Conservation (phyloP, 768 basidiomycete species). For the Mrakia frigida region DNA sequence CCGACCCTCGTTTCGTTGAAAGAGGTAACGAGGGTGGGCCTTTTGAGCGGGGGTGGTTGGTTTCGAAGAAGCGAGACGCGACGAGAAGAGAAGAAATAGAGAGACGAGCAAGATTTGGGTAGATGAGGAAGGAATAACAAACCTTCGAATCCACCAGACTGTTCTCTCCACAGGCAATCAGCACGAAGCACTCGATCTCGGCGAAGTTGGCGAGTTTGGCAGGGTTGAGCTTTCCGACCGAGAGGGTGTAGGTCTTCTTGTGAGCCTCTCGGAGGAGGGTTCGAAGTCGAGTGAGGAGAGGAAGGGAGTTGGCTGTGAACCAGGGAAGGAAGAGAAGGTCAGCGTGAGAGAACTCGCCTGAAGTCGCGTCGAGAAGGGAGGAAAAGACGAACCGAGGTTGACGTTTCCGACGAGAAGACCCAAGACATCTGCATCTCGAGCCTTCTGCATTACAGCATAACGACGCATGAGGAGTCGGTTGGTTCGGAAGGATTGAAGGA, state of each 20-base stretch:
- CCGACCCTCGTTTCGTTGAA: constrained; percentile 5
- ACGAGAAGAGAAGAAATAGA: neutral
- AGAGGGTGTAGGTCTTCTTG: constrained; percentile 92
- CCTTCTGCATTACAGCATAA: constrained; percentile 78
- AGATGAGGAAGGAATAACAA: neutral
- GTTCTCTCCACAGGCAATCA: constrained; percentile 93
- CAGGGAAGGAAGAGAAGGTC: neutral
- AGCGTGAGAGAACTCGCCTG: neutral
- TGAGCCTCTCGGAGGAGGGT: constrained; percentile 57
- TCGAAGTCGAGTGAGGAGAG: constrained; percentile 77
- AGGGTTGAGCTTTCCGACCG: constrained; percentile 90
- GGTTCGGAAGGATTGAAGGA: constrained; percentile 60
- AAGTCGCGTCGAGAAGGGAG: neutral
- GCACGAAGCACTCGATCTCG: constrained; percentile 91
- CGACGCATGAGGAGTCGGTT: constrained; percentile 84
- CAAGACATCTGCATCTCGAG: constrained; percentile 86
- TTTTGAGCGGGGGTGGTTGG: constrained; percentile 8
- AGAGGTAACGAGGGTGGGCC: neutral
- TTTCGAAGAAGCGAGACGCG: neutral
- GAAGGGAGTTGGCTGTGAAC: constrained; percentile 67
- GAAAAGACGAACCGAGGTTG: constrained; percentile 63
- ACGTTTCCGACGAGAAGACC: constrained; percentile 93
- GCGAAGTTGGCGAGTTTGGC: constrained; percentile 92
- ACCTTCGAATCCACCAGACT: constrained; percentile 54
- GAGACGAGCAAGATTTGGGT: neutral